Base-by-base conservation (phyloP, 371 early-diverging fungal species). In the Coemansia sp. region DNA sequence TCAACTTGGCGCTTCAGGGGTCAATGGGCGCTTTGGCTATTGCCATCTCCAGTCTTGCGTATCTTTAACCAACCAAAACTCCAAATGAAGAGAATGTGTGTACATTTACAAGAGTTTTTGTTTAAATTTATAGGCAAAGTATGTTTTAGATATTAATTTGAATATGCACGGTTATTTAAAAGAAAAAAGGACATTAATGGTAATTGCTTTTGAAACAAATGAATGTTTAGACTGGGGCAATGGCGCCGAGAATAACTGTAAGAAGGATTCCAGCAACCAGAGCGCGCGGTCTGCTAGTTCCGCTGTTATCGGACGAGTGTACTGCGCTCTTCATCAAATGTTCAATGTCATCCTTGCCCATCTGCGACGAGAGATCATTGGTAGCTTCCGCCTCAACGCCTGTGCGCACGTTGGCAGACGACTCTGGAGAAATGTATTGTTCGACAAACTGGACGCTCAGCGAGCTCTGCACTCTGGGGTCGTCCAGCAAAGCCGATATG, bases 401-500 rank as follows among this genome's bases (percentile, higher is more conserved):
- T 8, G 58, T 13, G 24, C 29, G 27, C 10, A 63, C 18, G 3
- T 51, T 48, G 27, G 40, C 40, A 3, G 63, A 39, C 14, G 63
- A 21, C 27, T 27, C 39, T 16, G 53, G 26, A 1, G 56, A 52
- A 31, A 73, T 55, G 52, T 67, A 71, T 53, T 74, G 63, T 24
- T 71, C 54, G 14, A 70, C 76, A 51, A 75, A 75, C 68, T 75
- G 76, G 2, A 42, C 59, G 37, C 76, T 71, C 40, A 75, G 51
- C 8, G 76, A 75, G 61, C 76, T 75, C 34, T 75, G 67, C 50
- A 75, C 67, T n/a, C 13, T 47, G 24, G 76, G 76, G 16, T 75
- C 68, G 0, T 71, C 72, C 16, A 75, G 68, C 18, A 75, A 54
- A 0, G 64, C 59, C 3, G 76, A 75, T n/a, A 75, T 75, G 31